Evolutionary conservation across 2,329 filamentous ascomycete species (phyloP), one percentile per base, ranked within the genome.

Genomic region (Stagonosporopsis cucurbitacearum): DNA sequence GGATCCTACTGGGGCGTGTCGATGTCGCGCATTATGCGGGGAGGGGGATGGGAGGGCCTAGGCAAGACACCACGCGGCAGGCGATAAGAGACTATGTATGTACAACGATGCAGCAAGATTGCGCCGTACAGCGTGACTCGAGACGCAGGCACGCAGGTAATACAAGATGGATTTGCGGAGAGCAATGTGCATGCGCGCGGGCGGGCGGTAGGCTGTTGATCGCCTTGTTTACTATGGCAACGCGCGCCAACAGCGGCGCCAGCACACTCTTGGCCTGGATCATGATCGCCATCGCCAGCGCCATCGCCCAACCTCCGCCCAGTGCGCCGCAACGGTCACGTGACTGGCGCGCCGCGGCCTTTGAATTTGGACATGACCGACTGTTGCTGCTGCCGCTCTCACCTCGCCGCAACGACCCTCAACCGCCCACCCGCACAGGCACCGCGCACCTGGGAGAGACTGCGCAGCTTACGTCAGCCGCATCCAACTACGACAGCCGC

Each of bases 21-120:
- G 59, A 46, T 46, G 50, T 47, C 50, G 64, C 47, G 47, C 53
- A 69, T 70, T 50, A 63, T 74, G 62, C 59, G 58, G 60, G 59
- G 59, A 59, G 54, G 41, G 40, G 36, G 41, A 22, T 32, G 54
- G 50, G 50, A 17, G 58, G 43, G 46, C 50, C 49, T 57, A 36
- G 42, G 46, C 25, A 49, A 32, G 49, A 33, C 40, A 41, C 59
- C 41, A 60, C 44, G 54, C 58, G 44, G 55, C 46, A 58, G 60
- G 49, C 55, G 12, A 51, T 51, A 47, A 58, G 51, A 53, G 56
- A 61, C 51, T 70, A 71, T 69, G 60, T 70, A 71, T 69, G 60
- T 68, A 68, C 69, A 70, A 66, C 55, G 62, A 62, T 63, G 63
- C 61, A 52, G 54, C 44, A 52, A 45, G 33, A 52, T 45, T 35